These are phyloP conservation scores for Leishmania tropica DNA, from an alignment of 208 protist genomes.

Conservation along the genomic window DNA sequence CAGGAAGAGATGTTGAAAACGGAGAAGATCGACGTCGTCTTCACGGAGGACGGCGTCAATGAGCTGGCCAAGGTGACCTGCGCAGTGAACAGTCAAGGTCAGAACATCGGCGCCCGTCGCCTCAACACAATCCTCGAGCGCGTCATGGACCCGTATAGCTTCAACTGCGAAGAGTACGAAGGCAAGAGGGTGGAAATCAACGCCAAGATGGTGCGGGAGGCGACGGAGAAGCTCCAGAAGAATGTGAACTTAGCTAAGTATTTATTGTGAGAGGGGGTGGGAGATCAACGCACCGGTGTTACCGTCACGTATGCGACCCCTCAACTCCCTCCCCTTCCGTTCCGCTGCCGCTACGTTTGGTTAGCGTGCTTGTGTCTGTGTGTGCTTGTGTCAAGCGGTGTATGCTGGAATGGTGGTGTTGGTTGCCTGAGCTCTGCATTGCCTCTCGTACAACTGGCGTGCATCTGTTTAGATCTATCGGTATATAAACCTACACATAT, in stretches of 20 bases:
- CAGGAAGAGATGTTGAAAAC: constrained; percentile 93
- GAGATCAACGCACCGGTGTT: not conserved
- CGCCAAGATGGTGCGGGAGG: constrained; percentile 61
- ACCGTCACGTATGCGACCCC: not conserved
- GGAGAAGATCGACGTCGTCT: constrained; percentile 94
- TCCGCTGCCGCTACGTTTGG: not conserved
- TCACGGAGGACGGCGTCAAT: constrained; percentile 92
- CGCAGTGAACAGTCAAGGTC: constrained; percentile 92
- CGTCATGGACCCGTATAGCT: constrained; percentile 96
- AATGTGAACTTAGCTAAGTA: constrained; percentile 92
- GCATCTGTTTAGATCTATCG: not conserved
- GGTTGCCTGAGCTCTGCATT: not conserved
- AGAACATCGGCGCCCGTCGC: constrained; percentile 97
- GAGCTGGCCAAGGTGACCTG: constrained; percentile 93
- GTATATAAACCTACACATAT: no score
- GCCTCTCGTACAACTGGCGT: not conserved
- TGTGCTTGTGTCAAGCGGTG: not conserved
- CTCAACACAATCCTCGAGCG: constrained; percentile 96
- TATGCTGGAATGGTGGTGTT: not conserved
- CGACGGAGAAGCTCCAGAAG: constrained; percentile 82
- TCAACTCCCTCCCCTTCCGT: not conserved
- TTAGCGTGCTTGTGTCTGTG: not conserved
- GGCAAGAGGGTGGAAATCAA: constrained; percentile 79
- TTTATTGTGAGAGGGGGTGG: constrained; percentile 63
- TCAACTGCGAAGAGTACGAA: constrained; percentile 85